Evolutionary conservation across 192 early-diverging fungal species (phyloP).

Genomic region (Coemansia sp.): DNA sequence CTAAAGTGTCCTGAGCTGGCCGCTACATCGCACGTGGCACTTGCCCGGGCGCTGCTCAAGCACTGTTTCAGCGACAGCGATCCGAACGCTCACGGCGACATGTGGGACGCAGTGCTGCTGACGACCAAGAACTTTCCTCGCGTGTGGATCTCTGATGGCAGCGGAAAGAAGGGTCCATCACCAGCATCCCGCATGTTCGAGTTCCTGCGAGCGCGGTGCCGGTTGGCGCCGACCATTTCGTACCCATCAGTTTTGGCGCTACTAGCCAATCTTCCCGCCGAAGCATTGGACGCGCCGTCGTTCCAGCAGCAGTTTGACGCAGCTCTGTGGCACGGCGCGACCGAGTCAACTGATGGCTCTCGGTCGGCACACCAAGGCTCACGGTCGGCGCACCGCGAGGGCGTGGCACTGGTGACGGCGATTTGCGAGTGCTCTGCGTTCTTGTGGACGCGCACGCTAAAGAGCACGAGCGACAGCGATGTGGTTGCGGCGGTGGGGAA

Average conservation of each 20-base stretch:
- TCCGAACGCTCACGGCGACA: constrained; percentile 64
- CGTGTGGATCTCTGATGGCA: constrained; percentile 49
- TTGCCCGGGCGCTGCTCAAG: constrained; percentile 61
- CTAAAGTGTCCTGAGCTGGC: constrained; percentile 50
- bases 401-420: constrained; percentile 39
- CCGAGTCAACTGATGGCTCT: constrained; percentile 6
- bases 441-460: constrained; percentile 43
- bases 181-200: constrained; percentile 59
- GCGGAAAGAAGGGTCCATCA: constrained; percentile 48
- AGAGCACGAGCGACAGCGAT: constrained; percentile 3
- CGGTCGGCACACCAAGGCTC: neutral
- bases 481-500: constrained; percentile 16
- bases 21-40: constrained; percentile 31
- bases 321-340: constrained; percentile 43
- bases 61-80: constrained; percentile 77
- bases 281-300: constrained; percentile 21
- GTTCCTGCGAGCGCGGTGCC: constrained; percentile 67
- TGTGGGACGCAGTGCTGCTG: constrained; percentile 87
- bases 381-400: constrained; percentile 13
- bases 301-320: constrained; percentile 28
- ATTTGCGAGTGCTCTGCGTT: constrained; percentile 49
- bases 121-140: constrained; percentile 70
- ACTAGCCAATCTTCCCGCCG: constrained; percentile 62
- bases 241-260: constrained; percentile 81
- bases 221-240: constrained; percentile 63